Base-by-base conservation (phyloP, 345 rosid species). In the Ricinus communis region DNA sequence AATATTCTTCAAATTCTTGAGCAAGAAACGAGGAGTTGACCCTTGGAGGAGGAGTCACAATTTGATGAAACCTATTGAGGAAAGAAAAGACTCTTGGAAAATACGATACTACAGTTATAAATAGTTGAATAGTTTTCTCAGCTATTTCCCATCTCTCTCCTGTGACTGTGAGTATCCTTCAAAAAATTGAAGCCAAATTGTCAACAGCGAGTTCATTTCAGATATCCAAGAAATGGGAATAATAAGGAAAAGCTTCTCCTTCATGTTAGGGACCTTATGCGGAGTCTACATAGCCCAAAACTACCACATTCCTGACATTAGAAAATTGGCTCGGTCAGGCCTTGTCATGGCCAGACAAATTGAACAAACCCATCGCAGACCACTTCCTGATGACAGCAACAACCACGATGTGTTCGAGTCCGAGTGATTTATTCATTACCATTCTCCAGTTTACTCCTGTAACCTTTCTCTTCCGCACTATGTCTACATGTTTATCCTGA, bases 271-370 rank as follows among this genome's bases (percentile, higher is more conserved):
- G 9, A 33, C 59, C 25, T n/a, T 50, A 8, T 33, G 52, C n/a
- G 77, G 54, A 13, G 38, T 62, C 24, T 78, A 86, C 65, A 27
- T 77, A 46, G 86, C 90, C 51, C 90, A 82, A 83, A 86, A 71
- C 81, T 84, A 86, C 77, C 62, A 71, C 52, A 74, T 80, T 65
- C 85, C 86, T 9, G 77, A 84, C 73, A 19, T 82, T 18, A 72
- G 62, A n/a, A 84, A 74, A 43, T 41, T 83, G 74, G 71, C 77
- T 24, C 56, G 71, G 21, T 25, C 76, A 9, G 71, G 76, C 72
- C 49, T 74, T 45, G 49, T 62, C 67, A 74, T 56, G 70, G 90
- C 82, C 70, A 82, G 74, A 74, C 73, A 77, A 38, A 60, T 81
- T n/a, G 85, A 87, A 70, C 82, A 81, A 71, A 63, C 71, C 10